phyloP scores from a whole-genome alignment of 2,329 filamentous ascomycete species.

The Lasiodiplodia citricola region DNA sequence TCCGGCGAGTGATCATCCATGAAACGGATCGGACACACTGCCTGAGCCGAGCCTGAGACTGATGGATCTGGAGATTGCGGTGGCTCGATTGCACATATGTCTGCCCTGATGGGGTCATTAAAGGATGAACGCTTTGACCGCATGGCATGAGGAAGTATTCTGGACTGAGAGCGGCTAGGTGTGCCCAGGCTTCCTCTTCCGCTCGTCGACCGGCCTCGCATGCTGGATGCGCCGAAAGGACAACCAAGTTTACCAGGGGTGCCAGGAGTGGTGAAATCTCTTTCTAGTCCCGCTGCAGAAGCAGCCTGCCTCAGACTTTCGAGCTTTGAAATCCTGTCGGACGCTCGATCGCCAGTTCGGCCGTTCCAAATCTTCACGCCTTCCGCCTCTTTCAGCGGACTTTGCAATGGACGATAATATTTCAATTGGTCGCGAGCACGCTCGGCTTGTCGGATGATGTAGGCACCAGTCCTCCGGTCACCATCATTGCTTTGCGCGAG shows the following conservation, averaged over 20 bases:
- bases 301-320: constrained; percentile 24
- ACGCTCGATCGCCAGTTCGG: constrained; percentile 19
- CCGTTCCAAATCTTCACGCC: constrained; percentile 51
- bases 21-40: constrained; percentile 90
- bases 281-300: constrained; percentile 62
- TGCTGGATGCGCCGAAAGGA: constrained; percentile 69
- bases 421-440: constrained; percentile 34
- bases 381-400: constrained; percentile 31
- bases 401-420: constrained; percentile 17
- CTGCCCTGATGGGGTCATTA: constrained; percentile 49
- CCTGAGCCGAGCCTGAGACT: constrained; percentile 43
- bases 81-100: constrained; percentile 49
- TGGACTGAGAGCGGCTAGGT: constrained; percentile 47
- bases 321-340: constrained; percentile 24
- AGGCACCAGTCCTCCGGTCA: constrained; percentile 40
- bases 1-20: constrained; percentile 91
- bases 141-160: constrained; percentile 39
- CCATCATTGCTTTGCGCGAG: constrained; percentile 42
- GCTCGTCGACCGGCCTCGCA: constrained; percentile 50
- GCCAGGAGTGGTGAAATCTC: constrained; percentile 88
- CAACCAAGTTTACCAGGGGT: constrained; percentile 80
- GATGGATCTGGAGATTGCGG: constrained; percentile 50
- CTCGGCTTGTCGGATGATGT: constrained; percentile 43
- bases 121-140: constrained; percentile 50
- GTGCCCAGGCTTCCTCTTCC: constrained; percentile 52